Conservation (phyloP, 2,329 filamentous ascomycete genomes). For the Nannizzia gypsea region DNA sequence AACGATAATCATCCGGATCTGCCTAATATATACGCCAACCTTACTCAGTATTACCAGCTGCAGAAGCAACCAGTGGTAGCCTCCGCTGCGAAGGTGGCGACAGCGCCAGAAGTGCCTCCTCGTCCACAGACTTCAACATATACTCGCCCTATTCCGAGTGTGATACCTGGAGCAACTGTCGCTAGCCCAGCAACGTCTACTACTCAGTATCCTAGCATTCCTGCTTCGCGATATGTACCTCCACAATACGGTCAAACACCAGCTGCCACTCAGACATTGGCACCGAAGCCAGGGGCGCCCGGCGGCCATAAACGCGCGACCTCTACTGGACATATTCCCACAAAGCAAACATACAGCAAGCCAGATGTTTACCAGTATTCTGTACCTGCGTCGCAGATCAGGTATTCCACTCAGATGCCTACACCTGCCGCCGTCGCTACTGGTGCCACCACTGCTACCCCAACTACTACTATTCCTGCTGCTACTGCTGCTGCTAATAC, state of each 20-base stretch:
- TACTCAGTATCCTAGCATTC: conserved; percentile 15
- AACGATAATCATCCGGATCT: neutral
- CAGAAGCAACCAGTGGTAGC: conserved; percentile 22
- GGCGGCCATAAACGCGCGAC: conserved; percentile 23
- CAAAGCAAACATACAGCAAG: conserved; percentile 22
- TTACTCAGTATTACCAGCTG: neutral
- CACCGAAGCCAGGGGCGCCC: conserved; percentile 16
- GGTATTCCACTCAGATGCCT: conserved; percentile 24
- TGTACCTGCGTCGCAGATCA: conserved; percentile 27
- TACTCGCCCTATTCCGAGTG: conserved; percentile 15
- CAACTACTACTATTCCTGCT: neutral
- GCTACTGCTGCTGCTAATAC: neutral
- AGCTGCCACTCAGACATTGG: conserved; percentile 11
- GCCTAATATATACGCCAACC: neutral
- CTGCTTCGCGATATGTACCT: conserved; percentile 23
- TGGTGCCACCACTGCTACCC: neutral
- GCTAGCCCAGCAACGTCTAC: neutral
- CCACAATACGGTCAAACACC: conserved; percentile 14
- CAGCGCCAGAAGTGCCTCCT: conserved; percentile 5
- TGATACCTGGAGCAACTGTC: conserved; percentile 9
- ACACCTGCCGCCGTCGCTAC: neutral
- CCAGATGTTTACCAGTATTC: conserved; percentile 29
- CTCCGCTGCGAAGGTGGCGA: neutral
- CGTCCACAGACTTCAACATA: conserved; percentile 15
- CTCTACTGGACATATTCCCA: conserved; percentile 19